A percentile compares a stretch with the other conserved stretches of the same genome.
phyloP scores from a whole-genome alignment of 2,329 filamentous ascomycete genomes.

The Neofusicoccum sp. region DNA sequence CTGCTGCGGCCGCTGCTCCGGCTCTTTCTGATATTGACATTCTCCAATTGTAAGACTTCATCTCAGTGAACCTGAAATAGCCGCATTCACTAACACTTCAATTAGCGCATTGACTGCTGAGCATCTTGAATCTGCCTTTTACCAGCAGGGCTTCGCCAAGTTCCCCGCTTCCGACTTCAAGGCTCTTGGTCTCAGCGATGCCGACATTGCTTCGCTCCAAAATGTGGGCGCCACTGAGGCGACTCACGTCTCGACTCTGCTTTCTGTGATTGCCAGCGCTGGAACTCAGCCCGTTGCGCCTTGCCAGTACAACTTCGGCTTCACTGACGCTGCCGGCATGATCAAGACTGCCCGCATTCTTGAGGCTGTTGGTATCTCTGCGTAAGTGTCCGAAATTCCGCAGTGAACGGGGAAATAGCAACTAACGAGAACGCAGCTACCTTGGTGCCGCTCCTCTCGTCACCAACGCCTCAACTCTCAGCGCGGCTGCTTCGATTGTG shows the following conservation, averaged over 20 bases:
- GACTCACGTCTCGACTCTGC: constrained; percentile 60
- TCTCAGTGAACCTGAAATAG: constrained; percentile 26
- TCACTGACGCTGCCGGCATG: constrained; percentile 64
- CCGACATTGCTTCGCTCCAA: constrained; percentile 60
- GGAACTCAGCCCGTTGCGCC: constrained; percentile 65
- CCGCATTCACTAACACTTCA: constrained; percentile 30
- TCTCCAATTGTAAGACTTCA: constrained; percentile 50
- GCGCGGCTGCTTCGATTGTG: constrained; percentile 67
- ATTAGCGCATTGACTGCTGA: constrained; percentile 69
- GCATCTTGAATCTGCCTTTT: constrained; percentile 71
- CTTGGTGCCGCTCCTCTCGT: constrained; percentile 69
- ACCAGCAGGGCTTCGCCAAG: constrained; percentile 66
- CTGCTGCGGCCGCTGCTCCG: constrained; percentile 17
- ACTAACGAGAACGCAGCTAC: constrained; percentile 37
- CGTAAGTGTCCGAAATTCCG: constrained; percentile 43
- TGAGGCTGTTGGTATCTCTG: constrained; percentile 72
- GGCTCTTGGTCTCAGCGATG: constrained; percentile 57
- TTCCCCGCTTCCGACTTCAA: constrained; percentile 65
- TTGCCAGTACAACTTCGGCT: constrained; percentile 70
- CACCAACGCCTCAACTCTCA: constrained; percentile 58
- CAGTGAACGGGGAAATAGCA: not conserved
- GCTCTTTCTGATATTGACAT: constrained; percentile 52
- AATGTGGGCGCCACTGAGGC: constrained; percentile 63
- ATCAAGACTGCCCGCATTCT: constrained; percentile 67
- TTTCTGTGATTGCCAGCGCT: constrained; percentile 59